Conservation (phyloP, 106 monocot genomes). For the Apostasia ramifera region DNA sequence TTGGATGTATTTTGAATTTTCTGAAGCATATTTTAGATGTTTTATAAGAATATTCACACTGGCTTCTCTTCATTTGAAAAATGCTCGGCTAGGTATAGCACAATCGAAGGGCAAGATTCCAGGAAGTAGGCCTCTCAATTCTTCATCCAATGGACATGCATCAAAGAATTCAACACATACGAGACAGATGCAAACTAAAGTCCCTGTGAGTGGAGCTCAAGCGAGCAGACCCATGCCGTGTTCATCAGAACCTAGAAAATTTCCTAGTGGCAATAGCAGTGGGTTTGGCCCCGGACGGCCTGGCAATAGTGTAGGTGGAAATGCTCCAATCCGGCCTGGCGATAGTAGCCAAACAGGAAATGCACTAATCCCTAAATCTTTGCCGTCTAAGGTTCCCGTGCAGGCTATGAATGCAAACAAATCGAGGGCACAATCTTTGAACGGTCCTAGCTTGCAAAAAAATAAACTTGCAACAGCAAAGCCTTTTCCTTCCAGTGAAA, state of each 20-base stretch:
- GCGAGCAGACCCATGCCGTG: constrained; percentile 16
- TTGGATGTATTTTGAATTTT: not conserved
- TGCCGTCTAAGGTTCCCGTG: constrained; percentile 26
- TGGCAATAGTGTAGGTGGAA: not conserved
- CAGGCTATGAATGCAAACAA: constrained; percentile 25
- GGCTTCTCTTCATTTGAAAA: constrained; percentile 59
- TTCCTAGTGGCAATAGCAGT: constrained; percentile 18
- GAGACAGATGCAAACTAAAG: constrained; percentile 21
- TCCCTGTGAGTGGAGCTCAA: constrained; percentile 15
- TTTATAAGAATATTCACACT: constrained; percentile 53
- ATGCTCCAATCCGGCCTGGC: constrained; percentile 5
- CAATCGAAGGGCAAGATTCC: constrained; percentile 24
- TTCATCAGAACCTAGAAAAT: constrained; percentile 23
- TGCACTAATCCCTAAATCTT: constrained; percentile 8
- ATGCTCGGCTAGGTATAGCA: constrained; percentile 31
- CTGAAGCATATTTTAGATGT: constrained; percentile 21
- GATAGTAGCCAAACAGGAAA: constrained; percentile 11
- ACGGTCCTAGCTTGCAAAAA: constrained; percentile 16
- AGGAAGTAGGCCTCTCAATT: constrained; percentile 16
- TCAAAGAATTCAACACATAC: constrained; percentile 17
- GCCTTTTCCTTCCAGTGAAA: constrained; percentile 26
- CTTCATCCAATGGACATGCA: constrained; percentile 10
- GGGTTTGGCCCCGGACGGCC: constrained; percentile 3
- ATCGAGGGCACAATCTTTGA: constrained; percentile 17
- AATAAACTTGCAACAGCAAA: constrained; percentile 7